These are phyloP conservation scores for Apiospora hydei DNA, from an alignment of 2,329 filamentous ascomycete genomes.

Conservation along the genomic window DNA sequence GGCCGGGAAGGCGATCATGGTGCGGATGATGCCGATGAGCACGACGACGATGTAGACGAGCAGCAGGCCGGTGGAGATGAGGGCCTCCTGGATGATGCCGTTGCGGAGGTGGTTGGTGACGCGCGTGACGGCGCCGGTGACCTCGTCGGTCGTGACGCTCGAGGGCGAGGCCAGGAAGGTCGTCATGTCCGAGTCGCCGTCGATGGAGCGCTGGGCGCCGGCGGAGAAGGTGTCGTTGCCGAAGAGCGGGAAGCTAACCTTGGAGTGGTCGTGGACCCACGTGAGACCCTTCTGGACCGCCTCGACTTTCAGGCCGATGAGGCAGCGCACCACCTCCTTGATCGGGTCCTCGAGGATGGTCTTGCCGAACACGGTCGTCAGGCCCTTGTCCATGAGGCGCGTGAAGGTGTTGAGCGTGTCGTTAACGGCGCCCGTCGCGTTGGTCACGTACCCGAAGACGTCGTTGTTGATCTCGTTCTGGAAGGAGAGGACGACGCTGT, in stretches of 20 bases:
- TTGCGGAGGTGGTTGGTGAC: constrained; percentile 73
- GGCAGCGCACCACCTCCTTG: constrained; percentile 80
- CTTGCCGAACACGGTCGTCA: constrained; percentile 81
- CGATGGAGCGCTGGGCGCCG: constrained; percentile 70
- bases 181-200: constrained; percentile 65
- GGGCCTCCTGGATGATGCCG: constrained; percentile 76
- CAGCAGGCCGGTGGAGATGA: constrained; percentile 79
- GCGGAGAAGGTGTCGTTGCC: constrained; percentile 83
- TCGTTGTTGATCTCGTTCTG: constrained; percentile 84
- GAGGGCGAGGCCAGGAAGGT: constrained; percentile 82
- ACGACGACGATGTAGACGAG: constrained; percentile 80
- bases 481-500: constrained; percentile 72
- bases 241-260: constrained; percentile 81
- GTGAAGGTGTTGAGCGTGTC: constrained; percentile 85
- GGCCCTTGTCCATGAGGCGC: constrained; percentile 74
- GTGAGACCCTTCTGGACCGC: constrained; percentile 87
- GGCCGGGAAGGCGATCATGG: constrained; percentile 41
- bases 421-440: constrained; percentile 83
- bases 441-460: constrained; percentile 86
- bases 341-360: constrained; percentile 83
- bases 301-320: constrained; percentile 88
- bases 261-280: constrained; percentile 89
- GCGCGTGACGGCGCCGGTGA: constrained; percentile 76
- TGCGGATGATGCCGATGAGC: constrained; percentile 75
- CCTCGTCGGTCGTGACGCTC: constrained; percentile 78